These are phyloP conservation scores for Millerozyma miso DNA, from an alignment of 805 yeast species.

Conservation along the genomic window DNA sequence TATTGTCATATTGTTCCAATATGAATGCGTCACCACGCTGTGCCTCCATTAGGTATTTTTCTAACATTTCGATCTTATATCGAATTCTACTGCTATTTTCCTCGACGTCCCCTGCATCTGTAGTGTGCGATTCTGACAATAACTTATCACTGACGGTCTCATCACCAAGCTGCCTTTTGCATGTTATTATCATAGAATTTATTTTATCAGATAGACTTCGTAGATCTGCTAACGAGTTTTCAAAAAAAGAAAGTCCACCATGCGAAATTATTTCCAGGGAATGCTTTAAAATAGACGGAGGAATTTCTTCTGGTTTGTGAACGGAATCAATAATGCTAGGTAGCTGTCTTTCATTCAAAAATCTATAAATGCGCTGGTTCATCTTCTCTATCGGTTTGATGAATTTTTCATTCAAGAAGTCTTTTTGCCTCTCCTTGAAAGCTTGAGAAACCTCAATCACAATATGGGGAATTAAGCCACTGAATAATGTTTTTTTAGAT, in stretches of 20 bases:
- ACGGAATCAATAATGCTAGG: slow-evolving; percentile 63
- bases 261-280: slow-evolving; percentile 47
- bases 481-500: slow-evolving; percentile 36
- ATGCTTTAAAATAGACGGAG: slow-evolving; percentile 53
- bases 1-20: slow-evolving; percentile 39
- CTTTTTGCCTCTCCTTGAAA: slow-evolving; percentile 60
- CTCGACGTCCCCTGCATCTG: slow-evolving; percentile 45
- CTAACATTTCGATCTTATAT: slow-evolving; percentile 42
- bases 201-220: slow-evolving; percentile 38
- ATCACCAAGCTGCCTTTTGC: slow-evolving; percentile 39
- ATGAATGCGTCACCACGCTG: slow-evolving; percentile 57
- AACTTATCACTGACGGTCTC: slow-evolving; percentile 56
- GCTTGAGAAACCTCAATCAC: slow-evolving; percentile 66
- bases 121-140: slow-evolving; percentile 49
- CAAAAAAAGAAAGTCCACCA: slow-evolving; percentile 50
- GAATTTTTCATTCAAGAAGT: slow-evolving; percentile 44
- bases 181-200: slow-evolving; percentile 39
- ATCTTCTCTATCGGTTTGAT: slow-evolving; percentile 46
- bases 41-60: slow-evolving; percentile 53
- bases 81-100: slow-evolving; percentile 38
- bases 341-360: slow-evolving; percentile 46
- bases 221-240: slow-evolving; percentile 43
- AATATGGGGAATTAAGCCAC: slow-evolving; percentile 60
- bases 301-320: slow-evolving; percentile 53
- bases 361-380: slow-evolving; percentile 39